These are phyloP conservation scores for Trifolium pratense DNA, from an alignment of 306 rosid genomes.

Conservation along the genomic window DNA sequence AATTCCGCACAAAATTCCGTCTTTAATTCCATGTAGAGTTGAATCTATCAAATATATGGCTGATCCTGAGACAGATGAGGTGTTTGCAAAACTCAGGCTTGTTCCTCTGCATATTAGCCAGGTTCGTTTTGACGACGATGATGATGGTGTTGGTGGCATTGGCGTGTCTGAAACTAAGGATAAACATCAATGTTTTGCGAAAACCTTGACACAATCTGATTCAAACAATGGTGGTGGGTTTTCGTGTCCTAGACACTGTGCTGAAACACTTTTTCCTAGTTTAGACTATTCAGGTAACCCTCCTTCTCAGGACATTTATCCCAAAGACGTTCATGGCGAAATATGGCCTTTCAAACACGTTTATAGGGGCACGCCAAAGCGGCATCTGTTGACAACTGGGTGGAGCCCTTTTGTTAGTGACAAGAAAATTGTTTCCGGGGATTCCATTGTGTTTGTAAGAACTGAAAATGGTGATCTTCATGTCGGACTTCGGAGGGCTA, in stretches of 20 bases:
- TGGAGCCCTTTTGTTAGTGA: constrained; percentile 90
- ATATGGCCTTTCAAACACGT: constrained; percentile 85
- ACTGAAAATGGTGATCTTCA: constrained; percentile 76
- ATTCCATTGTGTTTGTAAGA: constrained; percentile 75
- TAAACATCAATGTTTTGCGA: constrained; percentile 69
- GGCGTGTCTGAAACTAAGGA: constrained; percentile 61
- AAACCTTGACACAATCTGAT: constrained; percentile 86
- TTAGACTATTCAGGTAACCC: constrained; percentile 73
- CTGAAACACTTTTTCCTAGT: constrained; percentile 80
- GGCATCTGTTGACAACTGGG: constrained; percentile 89
- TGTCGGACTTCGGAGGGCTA: constrained; percentile 78
- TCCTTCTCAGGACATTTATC: constrained; percentile 75
- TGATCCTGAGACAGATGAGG: constrained; percentile 80
- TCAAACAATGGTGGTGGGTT: constrained; percentile 94
- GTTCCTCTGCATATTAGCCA: constrained; percentile 48
- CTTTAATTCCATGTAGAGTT: constrained; percentile 63
- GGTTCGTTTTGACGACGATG: constrained; percentile 39
- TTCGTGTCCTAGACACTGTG: constrained; percentile 85
- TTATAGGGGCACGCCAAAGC: constrained; percentile 84
- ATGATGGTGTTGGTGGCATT: constrained; percentile 47
- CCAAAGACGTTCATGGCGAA: constrained; percentile 81
- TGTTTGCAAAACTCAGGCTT: constrained; percentile 61
- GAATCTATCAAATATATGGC: constrained; percentile 69
- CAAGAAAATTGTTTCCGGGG: constrained; percentile 86
- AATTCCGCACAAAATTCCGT: constrained; percentile 54